Evolutionary conservation across 495 filamentous ascomycete species (phyloP).

Genomic region (Aspergillus mulundensis): DNA sequence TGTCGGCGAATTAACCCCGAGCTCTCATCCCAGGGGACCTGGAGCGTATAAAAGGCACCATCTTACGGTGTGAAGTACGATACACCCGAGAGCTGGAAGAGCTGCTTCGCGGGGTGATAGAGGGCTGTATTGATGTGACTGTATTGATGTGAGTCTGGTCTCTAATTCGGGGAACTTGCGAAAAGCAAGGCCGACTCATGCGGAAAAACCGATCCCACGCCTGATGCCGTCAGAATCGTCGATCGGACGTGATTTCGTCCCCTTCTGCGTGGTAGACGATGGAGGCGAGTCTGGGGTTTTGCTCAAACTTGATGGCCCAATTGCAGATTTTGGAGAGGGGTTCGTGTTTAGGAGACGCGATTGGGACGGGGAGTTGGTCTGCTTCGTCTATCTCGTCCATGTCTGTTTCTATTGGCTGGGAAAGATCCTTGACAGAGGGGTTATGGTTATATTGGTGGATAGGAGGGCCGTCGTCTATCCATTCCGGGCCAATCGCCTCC

Average conservation of each 20-base stretch:
- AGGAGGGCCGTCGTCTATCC: too few relatives aligned
- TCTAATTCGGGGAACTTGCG: too few relatives aligned
- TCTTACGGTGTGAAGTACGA: neutral
- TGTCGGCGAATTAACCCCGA: neutral
- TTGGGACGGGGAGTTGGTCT: neutral
- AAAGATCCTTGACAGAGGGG: too few relatives aligned
- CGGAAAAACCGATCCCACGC: neutral
- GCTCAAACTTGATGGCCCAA: neutral
- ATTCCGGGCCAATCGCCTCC: too few relatives aligned
- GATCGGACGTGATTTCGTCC: neutral
- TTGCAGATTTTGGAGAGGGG: conserved; percentile 1
- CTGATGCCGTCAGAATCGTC: neutral
- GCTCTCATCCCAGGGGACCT: conserved; percentile 8
- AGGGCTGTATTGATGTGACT: too few relatives aligned
- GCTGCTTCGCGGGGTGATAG: neutral
- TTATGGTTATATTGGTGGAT: too few relatives aligned
- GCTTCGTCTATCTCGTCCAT: neutral
- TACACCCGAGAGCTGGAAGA: conserved; percentile 6
- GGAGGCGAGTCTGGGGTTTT: neutral
- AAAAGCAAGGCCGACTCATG: conserved; percentile 3
- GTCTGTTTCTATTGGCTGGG: too few relatives aligned
- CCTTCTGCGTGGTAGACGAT: neutral
- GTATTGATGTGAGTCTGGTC: too few relatives aligned
- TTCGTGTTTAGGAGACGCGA: neutral
- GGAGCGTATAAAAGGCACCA: neutral